A percentile compares a stretch with the other conserved stretches of the same genome.
phyloP scores from a whole-genome alignment of 2,329 filamentous ascomycete genomes.

The Fusarium continuum region DNA sequence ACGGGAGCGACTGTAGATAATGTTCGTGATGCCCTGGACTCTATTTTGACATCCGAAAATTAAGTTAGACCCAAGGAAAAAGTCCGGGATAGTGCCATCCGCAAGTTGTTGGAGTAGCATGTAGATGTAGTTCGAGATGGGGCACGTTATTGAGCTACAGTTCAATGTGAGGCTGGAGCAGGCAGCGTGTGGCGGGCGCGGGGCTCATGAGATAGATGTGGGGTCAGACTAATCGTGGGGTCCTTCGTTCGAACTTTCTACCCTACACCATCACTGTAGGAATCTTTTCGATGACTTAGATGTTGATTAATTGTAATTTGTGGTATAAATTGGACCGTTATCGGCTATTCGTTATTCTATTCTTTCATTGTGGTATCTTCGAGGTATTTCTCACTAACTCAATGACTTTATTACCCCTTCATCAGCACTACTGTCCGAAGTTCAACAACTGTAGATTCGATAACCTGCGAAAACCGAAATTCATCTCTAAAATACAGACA shows the following conservation, averaged over 20 bases:
- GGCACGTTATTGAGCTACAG: conserved; percentile 23
- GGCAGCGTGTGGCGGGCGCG: conserved; percentile 39
- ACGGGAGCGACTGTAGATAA: neutral
- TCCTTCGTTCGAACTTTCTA: neutral
- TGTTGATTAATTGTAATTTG: neutral
- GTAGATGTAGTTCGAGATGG: conserved; percentile 16
- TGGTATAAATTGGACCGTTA: neutral
- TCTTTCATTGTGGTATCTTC: too few relatives aligned
- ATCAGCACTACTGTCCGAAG: too few relatives aligned
- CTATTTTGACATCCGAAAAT: neutral
- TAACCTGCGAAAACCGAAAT: too few relatives aligned
- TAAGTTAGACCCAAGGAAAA: neutral
- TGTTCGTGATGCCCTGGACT: neutral
- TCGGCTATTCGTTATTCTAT: too few relatives aligned
- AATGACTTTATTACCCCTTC: too few relatives aligned
- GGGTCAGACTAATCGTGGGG: conserved; percentile 1
- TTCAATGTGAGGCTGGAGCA: conserved; percentile 41
- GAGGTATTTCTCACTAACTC: too few relatives aligned
- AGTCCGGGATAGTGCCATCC: neutral
- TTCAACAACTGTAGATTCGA: too few relatives aligned
- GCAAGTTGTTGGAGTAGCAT: conserved; percentile 3
- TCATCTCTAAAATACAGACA: too few relatives aligned
- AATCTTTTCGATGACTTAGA: neutral
- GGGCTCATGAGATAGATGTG: conserved; percentile 32
- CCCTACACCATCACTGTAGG: conserved; percentile 6